These are phyloP conservation scores for Trichothecium roseum DNA, from an alignment of 2,329 filamentous ascomycete genomes.

Conservation along the genomic window DNA sequence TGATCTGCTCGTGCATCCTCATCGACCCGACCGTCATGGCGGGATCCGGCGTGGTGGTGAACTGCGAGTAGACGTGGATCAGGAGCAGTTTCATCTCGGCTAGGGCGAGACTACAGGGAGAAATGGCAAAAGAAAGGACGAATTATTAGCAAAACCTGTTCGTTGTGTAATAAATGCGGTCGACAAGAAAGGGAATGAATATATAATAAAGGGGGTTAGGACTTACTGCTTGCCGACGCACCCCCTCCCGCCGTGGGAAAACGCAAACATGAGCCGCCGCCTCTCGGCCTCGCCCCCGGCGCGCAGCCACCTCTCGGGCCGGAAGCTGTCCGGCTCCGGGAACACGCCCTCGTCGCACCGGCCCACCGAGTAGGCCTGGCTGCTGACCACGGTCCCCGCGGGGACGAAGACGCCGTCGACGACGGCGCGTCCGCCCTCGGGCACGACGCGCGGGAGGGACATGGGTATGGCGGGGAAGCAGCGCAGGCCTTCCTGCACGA, in stretches of 20 bases:
- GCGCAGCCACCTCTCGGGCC: slow-evolving; percentile 76
- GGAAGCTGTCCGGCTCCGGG: slow-evolving; percentile 64
- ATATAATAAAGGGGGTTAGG: neutral
- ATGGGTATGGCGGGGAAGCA: slow-evolving; percentile 57
- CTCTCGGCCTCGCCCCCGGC: slow-evolving; percentile 63
- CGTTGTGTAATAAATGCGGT: slow-evolving; percentile 3
- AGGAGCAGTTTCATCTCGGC: slow-evolving; percentile 60
- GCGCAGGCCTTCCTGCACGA: slow-evolving; percentile 7
- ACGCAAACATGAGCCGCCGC: slow-evolving; percentile 53
- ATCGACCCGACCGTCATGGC: slow-evolving; percentile 46
- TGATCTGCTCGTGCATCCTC: slow-evolving; percentile 57
- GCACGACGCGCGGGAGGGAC: slow-evolving; percentile 53
- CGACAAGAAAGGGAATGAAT: neutral
- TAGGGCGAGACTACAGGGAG: slow-evolving; percentile 37
- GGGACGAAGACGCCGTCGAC: slow-evolving; percentile 43
- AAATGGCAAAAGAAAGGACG: neutral
- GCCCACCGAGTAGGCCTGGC: slow-evolving; percentile 51
- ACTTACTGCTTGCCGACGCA: slow-evolving; percentile 60
- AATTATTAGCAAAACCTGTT: neutral
- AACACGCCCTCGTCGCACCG: slow-evolving; percentile 57
- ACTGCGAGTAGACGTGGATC: slow-evolving; percentile 50
- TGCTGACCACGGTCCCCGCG: slow-evolving; percentile 44
- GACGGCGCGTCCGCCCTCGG: slow-evolving; percentile 40
- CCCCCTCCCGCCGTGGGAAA: slow-evolving; percentile 53
- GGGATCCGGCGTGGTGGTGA: slow-evolving; percentile 41